phyloP scores from a whole-genome alignment of 352 stramenopile genomes.

The Heterotrichella gracilis region DNA sequence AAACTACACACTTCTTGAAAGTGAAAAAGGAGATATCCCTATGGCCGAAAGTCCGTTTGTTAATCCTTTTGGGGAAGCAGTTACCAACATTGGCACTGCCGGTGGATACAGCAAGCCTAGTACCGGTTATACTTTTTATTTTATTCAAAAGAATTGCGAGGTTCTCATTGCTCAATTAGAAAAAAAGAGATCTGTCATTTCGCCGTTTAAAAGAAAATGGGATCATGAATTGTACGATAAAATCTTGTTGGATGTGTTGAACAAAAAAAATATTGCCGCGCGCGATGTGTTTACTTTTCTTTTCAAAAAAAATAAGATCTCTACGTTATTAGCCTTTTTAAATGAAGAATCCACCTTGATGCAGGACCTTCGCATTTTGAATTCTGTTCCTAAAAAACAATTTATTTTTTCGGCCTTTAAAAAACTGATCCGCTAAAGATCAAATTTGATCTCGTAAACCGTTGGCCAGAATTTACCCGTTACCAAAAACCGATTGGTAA shows the following conservation, averaged over 20 bases:
- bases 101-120: neutral
- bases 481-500: neutral
- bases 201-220: neutral
- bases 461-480: neutral
- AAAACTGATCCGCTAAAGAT: too few species aligned
- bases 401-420: neutral
- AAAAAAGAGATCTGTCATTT: neutral
- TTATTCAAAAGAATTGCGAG: neutral
- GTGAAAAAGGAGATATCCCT: neutral
- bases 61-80: neutral
- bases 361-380: neutral
- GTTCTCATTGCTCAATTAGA: neutral
- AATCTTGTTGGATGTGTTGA: neutral
- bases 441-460: conserved; percentile 3
- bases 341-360: neutral
- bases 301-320: neutral
- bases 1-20: neutral
- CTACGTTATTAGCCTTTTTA: neutral
- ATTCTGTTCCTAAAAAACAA: neutral
- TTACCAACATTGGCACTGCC: neutral
- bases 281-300: neutral
- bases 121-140: conserved; percentile 9
- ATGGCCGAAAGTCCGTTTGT: neutral
- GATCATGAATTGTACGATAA: neutral
- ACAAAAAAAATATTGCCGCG: neutral